A percentile compares a stretch with the other conserved stretches of the same genome.
Conservation (phyloP, 164 flowering plant genomes). For the Aristolochia fimbriata region DNA sequence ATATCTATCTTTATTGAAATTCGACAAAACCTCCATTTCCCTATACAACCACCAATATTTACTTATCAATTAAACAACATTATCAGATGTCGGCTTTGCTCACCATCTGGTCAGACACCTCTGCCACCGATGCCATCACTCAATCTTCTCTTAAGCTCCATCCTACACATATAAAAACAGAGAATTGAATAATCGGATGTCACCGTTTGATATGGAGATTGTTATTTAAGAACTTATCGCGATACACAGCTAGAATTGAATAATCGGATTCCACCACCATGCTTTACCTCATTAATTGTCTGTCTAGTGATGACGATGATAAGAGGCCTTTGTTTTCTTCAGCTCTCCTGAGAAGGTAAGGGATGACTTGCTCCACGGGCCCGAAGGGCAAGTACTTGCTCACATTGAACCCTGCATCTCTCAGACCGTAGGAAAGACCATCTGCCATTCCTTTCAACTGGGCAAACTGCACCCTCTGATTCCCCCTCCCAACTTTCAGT, state of each 20-base stretch:
- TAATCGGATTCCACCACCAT: too few relatives aligned
- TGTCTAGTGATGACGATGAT: slow-evolving; percentile 52
- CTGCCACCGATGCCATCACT: slow-evolving; percentile 17
- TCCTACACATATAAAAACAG: slow-evolving; percentile 21
- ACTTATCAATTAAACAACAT: not conserved
- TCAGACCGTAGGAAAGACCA: slow-evolving; percentile 56
- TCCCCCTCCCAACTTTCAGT: slow-evolving; percentile 51
- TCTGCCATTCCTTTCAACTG: slow-evolving; percentile 96
- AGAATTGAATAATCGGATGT: not conserved
- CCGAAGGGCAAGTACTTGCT: slow-evolving; percentile 93
- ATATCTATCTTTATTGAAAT: too few relatives aligned
- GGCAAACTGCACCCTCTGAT: slow-evolving; percentile 63
- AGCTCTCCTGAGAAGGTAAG: slow-evolving; percentile 83
- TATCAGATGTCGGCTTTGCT: not conserved
- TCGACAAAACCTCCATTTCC: too few relatives aligned
- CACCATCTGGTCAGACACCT: slow-evolving; percentile 2
- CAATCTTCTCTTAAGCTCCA: slow-evolving; percentile 46
- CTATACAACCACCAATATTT: too few relatives aligned
- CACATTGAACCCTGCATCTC: slow-evolving; percentile 74
- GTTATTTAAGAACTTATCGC: too few relatives aligned
- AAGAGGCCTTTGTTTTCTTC: slow-evolving; percentile 85
- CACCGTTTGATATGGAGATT: too few relatives aligned
- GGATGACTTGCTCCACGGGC: slow-evolving; percentile 69
- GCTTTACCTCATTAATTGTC: slow-evolving; percentile 56
- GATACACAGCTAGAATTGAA: too few relatives aligned